Percentiles rank a stretch among this genome's conserved stretches.
Conservation (phyloP, 192 early-diverging fungal species). For the Backusella australiensis region DNA sequence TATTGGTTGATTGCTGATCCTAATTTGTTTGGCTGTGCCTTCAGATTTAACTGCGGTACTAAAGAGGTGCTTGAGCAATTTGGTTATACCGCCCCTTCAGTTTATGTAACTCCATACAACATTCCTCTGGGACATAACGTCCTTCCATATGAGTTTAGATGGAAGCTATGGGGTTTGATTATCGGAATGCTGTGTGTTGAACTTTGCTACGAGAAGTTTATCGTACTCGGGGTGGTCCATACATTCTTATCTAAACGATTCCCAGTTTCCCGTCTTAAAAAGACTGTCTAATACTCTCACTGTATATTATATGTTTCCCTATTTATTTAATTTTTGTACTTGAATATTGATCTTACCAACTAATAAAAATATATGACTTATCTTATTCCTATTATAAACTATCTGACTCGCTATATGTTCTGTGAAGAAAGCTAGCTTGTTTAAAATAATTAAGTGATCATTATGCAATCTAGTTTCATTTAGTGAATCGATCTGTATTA, state of each 20-base stretch:
- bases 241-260: conserved; percentile 38
- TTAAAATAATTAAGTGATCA: too few species aligned
- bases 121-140: conserved; percentile 57
- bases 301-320: neutral
- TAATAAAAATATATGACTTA: neutral
- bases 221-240: conserved; percentile 47
- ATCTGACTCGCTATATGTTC: too few species aligned
- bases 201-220: conserved; percentile 42
- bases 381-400: too few species aligned
- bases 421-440: too few species aligned
- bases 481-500: too few species aligned
- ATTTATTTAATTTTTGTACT: neutral
- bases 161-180: conserved; percentile 51
- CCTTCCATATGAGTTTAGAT: conserved; percentile 54
- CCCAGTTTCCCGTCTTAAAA: conserved; percentile 36
- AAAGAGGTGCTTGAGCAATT: conserved; percentile 17
- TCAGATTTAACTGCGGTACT: conserved; percentile 50
- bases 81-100: conserved; percentile 17
- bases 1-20: conserved; percentile 60
- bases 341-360: neutral
- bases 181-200: conserved; percentile 41
- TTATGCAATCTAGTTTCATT: too few species aligned
- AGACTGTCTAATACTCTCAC: neutral
- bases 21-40: conserved; percentile 63
- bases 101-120: conserved; percentile 48